Base-by-base conservation (phyloP, 2,329 filamentous ascomycete genomes). In the Trichophyton simii region DNA sequence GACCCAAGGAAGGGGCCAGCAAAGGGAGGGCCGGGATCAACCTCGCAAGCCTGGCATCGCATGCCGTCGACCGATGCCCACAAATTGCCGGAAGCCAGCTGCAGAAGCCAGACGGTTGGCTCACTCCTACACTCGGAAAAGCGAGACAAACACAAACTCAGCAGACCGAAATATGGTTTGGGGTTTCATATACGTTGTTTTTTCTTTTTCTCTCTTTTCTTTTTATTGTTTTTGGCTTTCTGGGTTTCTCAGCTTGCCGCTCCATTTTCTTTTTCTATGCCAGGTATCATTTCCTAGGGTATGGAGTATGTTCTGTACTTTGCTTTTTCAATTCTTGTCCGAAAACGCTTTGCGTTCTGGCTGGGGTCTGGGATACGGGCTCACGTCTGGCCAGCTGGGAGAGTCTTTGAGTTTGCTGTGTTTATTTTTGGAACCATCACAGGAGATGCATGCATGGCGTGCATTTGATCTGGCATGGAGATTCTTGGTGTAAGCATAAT, bases 241-340 rank as follows among this genome's bases (percentile, higher is more conserved):
- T 59, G 34, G 34, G 9, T 36, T 36, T 34, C 36, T 36, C 41
- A 25, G 13, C 41, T 58, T 25, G 3, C 22, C 36, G 22, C 57
- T 42, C 13, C 34, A 36, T 36, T 36, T 15, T n/a, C 22, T 50
- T 62, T 63, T 50, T 44, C 54, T 59, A 34, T 31, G 3, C 13
- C 13, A 18, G 41, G 13, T 44, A 15, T 54, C 59, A 60, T 52
- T 50, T 60, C 60, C 60, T 62, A 59, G 58, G 63, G 60, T 63
- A 62, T 66, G 61, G 42, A n/a, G 41, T 44, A 44, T 44, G 4
- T 15, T n/a, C 15, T 50, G 20, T 11, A 28, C 3, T 31, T 15
- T 48, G 44, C 44, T 48, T 25, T 11, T 22, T 13, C 9, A 50
- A 22, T n/a, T 34, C 25, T 20, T 55, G 31, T 55, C 20, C 34